Evolutionary conservation across 257 asterid genomes (phyloP).

Genomic region (Solanum verrucosum): DNA sequence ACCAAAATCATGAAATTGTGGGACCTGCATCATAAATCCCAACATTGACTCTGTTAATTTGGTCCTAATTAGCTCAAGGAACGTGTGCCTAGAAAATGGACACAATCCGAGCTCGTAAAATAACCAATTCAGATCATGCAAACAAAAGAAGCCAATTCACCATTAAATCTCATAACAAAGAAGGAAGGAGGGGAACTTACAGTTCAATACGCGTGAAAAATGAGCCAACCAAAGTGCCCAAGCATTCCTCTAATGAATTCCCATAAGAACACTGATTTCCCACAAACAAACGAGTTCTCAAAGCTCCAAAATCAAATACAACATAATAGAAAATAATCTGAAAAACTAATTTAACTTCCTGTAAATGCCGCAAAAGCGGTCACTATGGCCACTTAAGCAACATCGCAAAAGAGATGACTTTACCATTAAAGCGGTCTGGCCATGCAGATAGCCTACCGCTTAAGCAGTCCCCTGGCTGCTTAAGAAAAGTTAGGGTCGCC

Average conservation of each 20-base stretch:
- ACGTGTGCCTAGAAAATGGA: neutral
- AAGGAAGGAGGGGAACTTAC: neutral
- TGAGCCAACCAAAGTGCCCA: neutral
- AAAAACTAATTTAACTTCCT: neutral
- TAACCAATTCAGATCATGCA: neutral
- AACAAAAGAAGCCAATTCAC: neutral
- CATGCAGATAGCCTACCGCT: accelerated
- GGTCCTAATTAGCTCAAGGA: neutral
- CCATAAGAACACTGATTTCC: too few relatives aligned
- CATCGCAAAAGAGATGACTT: neutral
- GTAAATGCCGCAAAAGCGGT: accelerated
- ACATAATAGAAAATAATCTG: neutral
- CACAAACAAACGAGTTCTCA: neutral
- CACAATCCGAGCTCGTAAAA: neutral
- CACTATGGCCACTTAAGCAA: neutral
- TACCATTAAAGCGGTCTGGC: neutral
- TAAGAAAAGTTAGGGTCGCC: neutral
- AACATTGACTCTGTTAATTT: neutral
- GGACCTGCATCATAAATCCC: accelerated
- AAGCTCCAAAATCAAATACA: neutral
- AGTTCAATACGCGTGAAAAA: neutral
- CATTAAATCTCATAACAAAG: neutral
- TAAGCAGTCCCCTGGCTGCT: accelerated
- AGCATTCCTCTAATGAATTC: neutral
- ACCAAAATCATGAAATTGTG: neutral